A percentile compares a stretch with the other conserved stretches of the same genome.
These are phyloP conservation scores for Macrophomina pseudophaseolina DNA, from an alignment of 2,329 filamentous ascomycete genomes.

Conservation along the genomic window DNA sequence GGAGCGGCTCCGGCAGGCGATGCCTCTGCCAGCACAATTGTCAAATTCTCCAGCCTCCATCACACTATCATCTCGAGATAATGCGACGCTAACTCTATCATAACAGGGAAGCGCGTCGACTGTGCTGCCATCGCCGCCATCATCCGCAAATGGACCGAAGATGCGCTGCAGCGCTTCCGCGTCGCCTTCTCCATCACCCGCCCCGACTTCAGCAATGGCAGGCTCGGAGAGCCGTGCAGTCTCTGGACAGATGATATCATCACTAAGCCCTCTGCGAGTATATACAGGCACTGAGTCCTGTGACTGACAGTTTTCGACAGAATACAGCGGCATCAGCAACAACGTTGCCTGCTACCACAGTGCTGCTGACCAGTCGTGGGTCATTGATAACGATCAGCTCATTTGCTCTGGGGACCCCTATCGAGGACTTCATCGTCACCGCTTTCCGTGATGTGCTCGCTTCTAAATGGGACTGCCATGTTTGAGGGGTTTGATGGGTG, in stretches of 20 bases:
- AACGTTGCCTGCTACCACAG: conserved; percentile 14
- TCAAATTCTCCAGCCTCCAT: no score
- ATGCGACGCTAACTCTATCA: no score
- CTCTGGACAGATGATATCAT: neutral
- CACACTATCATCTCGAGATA: no score
- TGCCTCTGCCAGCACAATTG: neutral
- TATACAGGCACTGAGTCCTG: neutral
- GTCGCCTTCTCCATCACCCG: neutral
- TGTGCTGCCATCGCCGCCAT: conserved; percentile 10
- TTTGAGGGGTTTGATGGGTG: neutral
- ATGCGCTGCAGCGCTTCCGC: conserved; percentile 2
- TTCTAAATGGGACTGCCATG: neutral
- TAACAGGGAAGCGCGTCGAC: neutral
- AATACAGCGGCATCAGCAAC: neutral
- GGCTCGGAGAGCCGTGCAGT: neutral
- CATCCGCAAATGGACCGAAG: neutral
- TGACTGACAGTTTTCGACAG: neutral
- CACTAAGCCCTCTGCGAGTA: neutral
- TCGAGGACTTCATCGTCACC: neutral
- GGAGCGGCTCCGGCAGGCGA: neutral
- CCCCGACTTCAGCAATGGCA: neutral
- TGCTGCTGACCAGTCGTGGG: neutral
- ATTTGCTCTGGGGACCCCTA: neutral
- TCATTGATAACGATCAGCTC: conserved; percentile 13
- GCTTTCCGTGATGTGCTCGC: neutral